Evolutionary conservation across 306 rosid species (phyloP).

Genomic region (Dryas octopetala): DNA sequence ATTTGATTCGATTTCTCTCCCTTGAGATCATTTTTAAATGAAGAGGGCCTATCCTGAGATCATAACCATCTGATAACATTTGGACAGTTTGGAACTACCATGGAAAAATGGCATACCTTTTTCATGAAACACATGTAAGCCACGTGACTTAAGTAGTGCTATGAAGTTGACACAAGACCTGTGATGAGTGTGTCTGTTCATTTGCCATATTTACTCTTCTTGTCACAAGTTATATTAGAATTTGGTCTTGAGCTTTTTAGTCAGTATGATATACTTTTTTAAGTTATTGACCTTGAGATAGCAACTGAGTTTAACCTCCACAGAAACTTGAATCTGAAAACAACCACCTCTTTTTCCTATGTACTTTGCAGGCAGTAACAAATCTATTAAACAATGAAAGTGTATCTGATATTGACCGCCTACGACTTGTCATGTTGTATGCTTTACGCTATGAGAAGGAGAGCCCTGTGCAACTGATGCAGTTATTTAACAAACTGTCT

Average conservation of each 20-base stretch:
- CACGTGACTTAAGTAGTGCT: neutral
- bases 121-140: neutral
- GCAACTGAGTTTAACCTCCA: too few relatives aligned
- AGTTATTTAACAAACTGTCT: conserved; percentile 19
- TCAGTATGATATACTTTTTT: too few relatives aligned
- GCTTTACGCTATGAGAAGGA: conserved; percentile 95
- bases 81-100: neutral
- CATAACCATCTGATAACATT: neutral
- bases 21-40: neutral
- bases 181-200: neutral
- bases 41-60: neutral
- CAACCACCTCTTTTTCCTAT: too few relatives aligned
- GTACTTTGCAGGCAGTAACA: too few relatives aligned
- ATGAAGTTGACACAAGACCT: neutral
- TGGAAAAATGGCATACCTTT: neutral
- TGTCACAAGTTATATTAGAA: neutral
- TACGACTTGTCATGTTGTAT: conserved; percentile 86
- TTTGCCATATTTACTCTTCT: neutral
- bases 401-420: conserved; percentile 66
- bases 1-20: neutral
- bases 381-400: too few relatives aligned
- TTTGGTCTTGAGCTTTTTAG: too few relatives aligned
- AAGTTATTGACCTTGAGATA: too few relatives aligned
- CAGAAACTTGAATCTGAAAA: too few relatives aligned
- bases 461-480: conserved; percentile 80